Evolutionary conservation across 495 filamentous ascomycete species (phyloP).

Genomic region (Penicillium paradoxum): DNA sequence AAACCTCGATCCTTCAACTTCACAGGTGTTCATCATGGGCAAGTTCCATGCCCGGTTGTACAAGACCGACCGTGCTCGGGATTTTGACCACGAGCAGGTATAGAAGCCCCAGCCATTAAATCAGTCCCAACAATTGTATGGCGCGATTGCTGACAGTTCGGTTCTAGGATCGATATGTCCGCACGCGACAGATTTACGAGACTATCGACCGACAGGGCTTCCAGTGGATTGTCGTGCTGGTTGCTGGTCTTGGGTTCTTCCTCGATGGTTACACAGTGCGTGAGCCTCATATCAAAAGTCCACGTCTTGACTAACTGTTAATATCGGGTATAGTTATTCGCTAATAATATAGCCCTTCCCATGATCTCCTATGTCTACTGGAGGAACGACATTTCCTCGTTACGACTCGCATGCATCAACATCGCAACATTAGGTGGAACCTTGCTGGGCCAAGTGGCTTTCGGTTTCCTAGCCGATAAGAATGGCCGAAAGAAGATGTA

Average conservation of each 20-base stretch:
- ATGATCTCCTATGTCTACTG: conserved; percentile 62
- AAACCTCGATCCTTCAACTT: neutral
- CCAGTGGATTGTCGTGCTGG: conserved; percentile 49
- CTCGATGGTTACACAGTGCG: conserved; percentile 64
- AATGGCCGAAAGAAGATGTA: conserved; percentile 61
- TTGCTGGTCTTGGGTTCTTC: conserved; percentile 64
- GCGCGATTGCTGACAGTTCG: neutral
- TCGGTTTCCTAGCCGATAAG: conserved; percentile 59
- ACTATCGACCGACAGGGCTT: conserved; percentile 45
- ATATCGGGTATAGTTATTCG: conserved; percentile 44
- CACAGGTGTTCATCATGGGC: conserved; percentile 22
- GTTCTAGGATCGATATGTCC: conserved; percentile 42
- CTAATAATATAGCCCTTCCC: conserved; percentile 59
- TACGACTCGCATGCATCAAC: conserved; percentile 50
- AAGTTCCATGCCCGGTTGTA: conserved; percentile 40
- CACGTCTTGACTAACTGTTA: neutral
- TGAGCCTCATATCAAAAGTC: neutral
- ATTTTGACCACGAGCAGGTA: conserved; percentile 49
- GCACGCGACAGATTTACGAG: conserved; percentile 46
- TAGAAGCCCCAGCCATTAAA: neutral
- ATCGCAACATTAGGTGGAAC: conserved; percentile 54
- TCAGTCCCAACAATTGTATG: neutral
- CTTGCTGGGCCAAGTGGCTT: conserved; percentile 54
- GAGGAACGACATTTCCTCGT: conserved; percentile 35
- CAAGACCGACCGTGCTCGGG: conserved; percentile 46